Conservation (phyloP, 2,329 filamentous ascomycete genomes). For the Aureobasidium sp. region DNA sequence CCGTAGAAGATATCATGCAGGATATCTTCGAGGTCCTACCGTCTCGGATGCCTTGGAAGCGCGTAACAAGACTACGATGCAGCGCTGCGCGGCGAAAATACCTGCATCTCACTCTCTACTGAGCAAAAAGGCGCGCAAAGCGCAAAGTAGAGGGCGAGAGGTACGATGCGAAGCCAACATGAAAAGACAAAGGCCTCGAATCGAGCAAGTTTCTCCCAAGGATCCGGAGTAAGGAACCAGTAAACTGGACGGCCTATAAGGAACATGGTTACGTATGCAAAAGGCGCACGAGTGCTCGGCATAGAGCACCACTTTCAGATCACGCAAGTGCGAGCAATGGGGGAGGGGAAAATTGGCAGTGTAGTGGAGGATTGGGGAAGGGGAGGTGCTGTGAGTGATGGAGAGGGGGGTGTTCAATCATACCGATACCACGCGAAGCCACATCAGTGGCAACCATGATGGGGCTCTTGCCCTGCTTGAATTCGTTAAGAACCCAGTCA, state of each 20-base stretch:
- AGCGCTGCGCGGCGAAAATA: conserved; percentile 16
- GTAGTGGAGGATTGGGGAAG: conserved; percentile 22
- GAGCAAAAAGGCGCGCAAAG: conserved; percentile 11
- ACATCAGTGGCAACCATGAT: conserved; percentile 99
- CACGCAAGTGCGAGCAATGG: conserved; percentile 48
- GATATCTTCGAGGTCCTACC: conserved; percentile 49
- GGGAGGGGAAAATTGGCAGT: conserved; percentile 20
- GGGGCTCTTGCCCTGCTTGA: conserved; percentile 98
- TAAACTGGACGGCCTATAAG: conserved; percentile 73
- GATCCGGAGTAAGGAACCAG: conserved; percentile 73
- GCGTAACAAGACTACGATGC: conserved; percentile 30
- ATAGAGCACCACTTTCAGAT: conserved; percentile 59
- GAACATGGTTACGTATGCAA: conserved; percentile 79
- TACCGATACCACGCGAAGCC: conserved; percentile 99
- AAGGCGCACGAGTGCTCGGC: conserved; percentile 76
- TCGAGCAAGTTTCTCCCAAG: conserved; percentile 64
- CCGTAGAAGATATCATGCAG: conserved; percentile 35
- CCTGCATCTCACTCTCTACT: conserved; percentile 17
- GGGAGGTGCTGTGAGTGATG: conserved; percentile 31
- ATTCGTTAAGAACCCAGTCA: conserved; percentile 98
- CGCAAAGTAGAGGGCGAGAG: conserved; percentile 43
- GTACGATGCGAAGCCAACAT: conserved; percentile 41
- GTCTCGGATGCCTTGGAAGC: conserved; percentile 59
- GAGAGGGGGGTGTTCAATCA: conserved; percentile 61
- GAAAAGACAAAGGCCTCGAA: conserved; percentile 60